Conservation (phyloP, 176 grass and related monocot genomes). For the Microstegium vimineum region DNA sequence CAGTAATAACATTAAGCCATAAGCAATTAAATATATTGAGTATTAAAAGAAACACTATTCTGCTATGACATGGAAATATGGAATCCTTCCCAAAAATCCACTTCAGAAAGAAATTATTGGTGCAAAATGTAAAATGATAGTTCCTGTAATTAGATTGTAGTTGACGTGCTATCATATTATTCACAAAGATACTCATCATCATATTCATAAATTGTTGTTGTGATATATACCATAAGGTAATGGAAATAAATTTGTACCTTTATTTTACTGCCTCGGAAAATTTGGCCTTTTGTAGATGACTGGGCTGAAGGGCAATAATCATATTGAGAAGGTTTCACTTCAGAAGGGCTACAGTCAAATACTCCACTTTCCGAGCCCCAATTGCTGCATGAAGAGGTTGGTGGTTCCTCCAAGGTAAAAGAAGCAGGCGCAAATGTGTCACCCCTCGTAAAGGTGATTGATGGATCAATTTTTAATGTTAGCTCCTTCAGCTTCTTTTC, state of each 20-base stretch:
- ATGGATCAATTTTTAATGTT: slow-evolving; percentile 48
- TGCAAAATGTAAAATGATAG: neutral
- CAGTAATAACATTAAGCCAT: neutral
- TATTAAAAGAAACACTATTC: neutral
- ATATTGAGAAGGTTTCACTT: slow-evolving; percentile 27
- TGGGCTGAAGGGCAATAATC: slow-evolving; percentile 37
- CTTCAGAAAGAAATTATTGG: neutral
- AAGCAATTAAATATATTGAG: neutral
- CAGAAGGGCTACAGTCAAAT: slow-evolving; percentile 33
- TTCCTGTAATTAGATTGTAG: neutral
- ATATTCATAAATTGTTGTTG: neutral
- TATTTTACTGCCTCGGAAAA: slow-evolving; percentile 26
- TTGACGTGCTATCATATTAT: neutral
- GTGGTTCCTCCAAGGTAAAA: slow-evolving; percentile 30
- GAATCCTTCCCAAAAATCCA: neutral
- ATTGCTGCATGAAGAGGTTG: slow-evolving; percentile 14
- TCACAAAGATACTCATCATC: neutral
- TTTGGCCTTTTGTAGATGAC: slow-evolving; percentile 47
- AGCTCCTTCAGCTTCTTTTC: slow-evolving; percentile 78
- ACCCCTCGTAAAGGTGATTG: slow-evolving; percentile 49
- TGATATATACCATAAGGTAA: neutral
- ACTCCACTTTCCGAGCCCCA: slow-evolving; percentile 15
- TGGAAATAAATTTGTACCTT: slow-evolving; percentile 26
- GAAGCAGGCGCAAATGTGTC: slow-evolving; percentile 29
- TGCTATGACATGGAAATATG: neutral